These are phyloP conservation scores for Alloascoidea africana DNA, from an alignment of 805 yeast species.

Conservation along the genomic window DNA sequence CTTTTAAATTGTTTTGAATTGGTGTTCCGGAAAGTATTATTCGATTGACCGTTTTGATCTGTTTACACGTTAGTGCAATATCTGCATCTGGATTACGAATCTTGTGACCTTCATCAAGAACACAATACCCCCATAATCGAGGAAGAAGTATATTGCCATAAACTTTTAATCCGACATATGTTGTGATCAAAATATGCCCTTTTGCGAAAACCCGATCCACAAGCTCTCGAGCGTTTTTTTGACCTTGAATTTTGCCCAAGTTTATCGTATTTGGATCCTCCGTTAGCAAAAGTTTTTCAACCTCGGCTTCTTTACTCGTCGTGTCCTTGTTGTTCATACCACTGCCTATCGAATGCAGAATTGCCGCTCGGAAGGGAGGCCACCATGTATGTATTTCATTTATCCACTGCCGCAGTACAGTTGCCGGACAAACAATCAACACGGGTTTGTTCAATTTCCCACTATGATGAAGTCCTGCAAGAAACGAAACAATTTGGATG, in stretches of 20 bases:
- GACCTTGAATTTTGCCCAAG: slow-evolving; percentile 13
- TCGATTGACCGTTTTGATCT: slow-evolving; percentile 69
- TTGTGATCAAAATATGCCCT: slow-evolving; percentile 83
- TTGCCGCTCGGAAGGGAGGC: slow-evolving; percentile 83
- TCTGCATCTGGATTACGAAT: slow-evolving; percentile 90
- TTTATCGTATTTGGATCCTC: slow-evolving; percentile 18
- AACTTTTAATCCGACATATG: slow-evolving; percentile 73
- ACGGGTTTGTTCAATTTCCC: slow-evolving; percentile 63
- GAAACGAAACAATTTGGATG: slow-evolving; percentile 77
- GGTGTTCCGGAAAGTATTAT: slow-evolving; percentile 92
- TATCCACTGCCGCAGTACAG: slow-evolving; percentile 95
- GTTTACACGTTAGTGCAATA: slow-evolving; percentile 74
- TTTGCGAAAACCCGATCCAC: slow-evolving; percentile 12
- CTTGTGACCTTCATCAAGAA: slow-evolving; percentile 93
- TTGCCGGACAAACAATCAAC: slow-evolving; percentile 88
- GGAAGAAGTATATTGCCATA: slow-evolving; percentile 52
- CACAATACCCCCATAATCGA: slow-evolving; percentile 76
- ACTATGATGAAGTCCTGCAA: slow-evolving; percentile 84
- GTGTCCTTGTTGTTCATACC: slow-evolving; percentile 42
- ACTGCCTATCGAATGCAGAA: slow-evolving; percentile 83
- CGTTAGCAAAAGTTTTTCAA: slow-evolving; percentile 33
- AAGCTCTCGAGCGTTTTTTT: slow-evolving; percentile 9
- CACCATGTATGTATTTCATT: slow-evolving; percentile 94
- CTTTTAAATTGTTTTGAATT: slow-evolving; percentile 83
- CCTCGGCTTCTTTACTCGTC: slow-evolving; percentile 26